Conservation (phyloP, 2,329 filamentous ascomycete species). For the Exophiala oligosperma region DNA sequence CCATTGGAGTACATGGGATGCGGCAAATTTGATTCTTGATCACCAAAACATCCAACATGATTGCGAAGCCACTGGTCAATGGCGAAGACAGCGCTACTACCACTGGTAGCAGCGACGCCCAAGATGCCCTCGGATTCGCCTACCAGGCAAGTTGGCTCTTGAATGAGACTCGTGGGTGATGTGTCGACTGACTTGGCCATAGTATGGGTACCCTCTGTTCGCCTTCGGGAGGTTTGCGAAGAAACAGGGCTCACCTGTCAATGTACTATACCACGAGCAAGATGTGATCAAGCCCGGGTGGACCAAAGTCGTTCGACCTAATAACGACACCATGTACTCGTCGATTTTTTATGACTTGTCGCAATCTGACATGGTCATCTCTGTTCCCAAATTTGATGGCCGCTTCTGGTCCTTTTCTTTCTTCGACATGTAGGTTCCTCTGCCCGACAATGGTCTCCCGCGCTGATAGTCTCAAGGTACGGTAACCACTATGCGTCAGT, state of each 20-base stretch:
- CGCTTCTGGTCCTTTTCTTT: constrained; percentile 33
- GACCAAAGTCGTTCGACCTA: constrained; percentile 19
- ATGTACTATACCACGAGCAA: background rate
- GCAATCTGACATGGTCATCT: constrained; percentile 28
- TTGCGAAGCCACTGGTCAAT: no score
- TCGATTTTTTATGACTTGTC: constrained; percentile 31
- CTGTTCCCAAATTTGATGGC: constrained; percentile 29
- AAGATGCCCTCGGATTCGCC: no score
- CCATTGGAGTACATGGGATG: no score
- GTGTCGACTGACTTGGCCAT: no score
- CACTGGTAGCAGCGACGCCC: no score
- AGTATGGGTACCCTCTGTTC: background rate
- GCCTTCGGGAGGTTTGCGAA: background rate
- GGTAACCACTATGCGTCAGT: no score
- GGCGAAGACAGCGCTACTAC: no score
- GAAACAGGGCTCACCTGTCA: background rate
- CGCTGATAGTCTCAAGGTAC: background rate
- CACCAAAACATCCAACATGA: no score
- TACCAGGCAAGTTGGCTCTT: no score
- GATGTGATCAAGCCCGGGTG: background rate
- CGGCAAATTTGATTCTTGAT: no score
- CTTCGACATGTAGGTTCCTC: constrained; percentile 31
- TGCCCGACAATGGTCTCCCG: constrained; percentile 30
- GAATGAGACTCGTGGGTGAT: no score
- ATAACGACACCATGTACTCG: constrained; percentile 35